Conservation (phyloP, 495 filamentous ascomycete species). For the Neurospora sp. region DNA sequence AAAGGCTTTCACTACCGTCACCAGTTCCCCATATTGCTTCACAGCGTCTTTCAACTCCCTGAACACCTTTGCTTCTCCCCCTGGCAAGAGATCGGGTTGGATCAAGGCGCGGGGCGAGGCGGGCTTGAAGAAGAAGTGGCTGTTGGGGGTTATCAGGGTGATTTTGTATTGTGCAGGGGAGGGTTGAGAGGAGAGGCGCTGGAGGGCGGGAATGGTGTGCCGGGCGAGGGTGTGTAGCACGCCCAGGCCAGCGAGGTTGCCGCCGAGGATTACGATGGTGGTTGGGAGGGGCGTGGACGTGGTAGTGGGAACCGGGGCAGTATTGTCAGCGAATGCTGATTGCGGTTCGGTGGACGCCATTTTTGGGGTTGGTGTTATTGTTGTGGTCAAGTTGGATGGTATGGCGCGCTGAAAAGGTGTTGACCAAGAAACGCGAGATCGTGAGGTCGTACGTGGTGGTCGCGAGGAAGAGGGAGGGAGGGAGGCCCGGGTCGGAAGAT, state of each 20-base stretch:
- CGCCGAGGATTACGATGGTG: slow-evolving; percentile 30
- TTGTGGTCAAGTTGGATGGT: background rate
- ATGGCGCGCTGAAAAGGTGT: background rate
- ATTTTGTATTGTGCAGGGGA: slow-evolving; percentile 22
- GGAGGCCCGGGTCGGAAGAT: background rate
- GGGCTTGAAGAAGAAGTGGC: slow-evolving; percentile 31
- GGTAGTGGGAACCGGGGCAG: background rate
- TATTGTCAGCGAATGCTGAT: background rate
- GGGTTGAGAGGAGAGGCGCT: slow-evolving; percentile 12
- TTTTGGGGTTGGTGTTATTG: background rate
- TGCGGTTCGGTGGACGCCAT: background rate
- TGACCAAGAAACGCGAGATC: background rate
- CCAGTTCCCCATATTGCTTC: background rate
- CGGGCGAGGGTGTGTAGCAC: slow-evolving; percentile 28
- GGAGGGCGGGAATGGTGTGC: slow-evolving; percentile 18
- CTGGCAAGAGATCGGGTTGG: slow-evolving; percentile 21
- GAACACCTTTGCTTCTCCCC: slow-evolving; percentile 21
- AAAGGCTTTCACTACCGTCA: background rate
- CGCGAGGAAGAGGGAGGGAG: background rate
- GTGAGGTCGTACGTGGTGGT: background rate
- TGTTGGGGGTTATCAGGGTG: slow-evolving; percentile 31
- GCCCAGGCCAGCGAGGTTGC: slow-evolving; percentile 26
- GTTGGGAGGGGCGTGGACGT: background rate
- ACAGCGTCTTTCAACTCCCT: background rate
- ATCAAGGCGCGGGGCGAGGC: slow-evolving; percentile 31